Percentiles rank a stretch among this genome's conserved stretches.
phyloP scores from a whole-genome alignment of 2,329 filamentous ascomycete genomes.

The Blastomyces parvus region DNA sequence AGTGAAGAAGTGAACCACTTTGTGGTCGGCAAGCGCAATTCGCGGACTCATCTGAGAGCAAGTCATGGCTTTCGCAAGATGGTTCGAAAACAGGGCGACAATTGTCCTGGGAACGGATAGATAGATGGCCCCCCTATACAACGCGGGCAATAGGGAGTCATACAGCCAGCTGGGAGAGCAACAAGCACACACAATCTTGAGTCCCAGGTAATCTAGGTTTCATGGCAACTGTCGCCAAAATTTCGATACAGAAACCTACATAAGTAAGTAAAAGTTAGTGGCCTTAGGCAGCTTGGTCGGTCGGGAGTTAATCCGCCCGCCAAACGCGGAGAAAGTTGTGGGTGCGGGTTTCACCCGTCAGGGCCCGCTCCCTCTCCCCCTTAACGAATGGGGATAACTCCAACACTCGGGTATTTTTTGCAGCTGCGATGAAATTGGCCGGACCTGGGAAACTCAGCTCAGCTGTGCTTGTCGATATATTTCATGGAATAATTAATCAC shows the following conservation, averaged over 20 bases:
- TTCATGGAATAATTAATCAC: neutral
- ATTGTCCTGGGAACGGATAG: neutral
- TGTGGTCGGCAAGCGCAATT: neutral
- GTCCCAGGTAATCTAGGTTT: neutral
- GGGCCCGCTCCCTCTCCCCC: no score
- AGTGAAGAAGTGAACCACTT: neutral
- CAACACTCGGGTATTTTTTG: neutral
- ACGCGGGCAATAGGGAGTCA: neutral
- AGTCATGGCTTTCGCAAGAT: conserved; percentile 2
- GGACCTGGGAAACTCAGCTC: neutral
- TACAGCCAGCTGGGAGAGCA: neutral
- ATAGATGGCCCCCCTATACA: neutral
- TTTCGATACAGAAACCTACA: no score
- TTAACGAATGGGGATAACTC: neutral
- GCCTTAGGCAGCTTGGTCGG: neutral
- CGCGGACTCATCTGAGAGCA: neutral
- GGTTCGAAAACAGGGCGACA: neutral
- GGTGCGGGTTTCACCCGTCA: no score
- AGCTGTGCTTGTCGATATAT: neutral
- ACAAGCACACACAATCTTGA: neutral
- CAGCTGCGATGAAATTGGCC: no score
- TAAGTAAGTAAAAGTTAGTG: no score
- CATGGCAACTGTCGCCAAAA: neutral
- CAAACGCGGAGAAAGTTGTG: neutral
- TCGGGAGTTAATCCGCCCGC: neutral